Evolutionary conservation across 768 basidiomycete species (phyloP), one percentile per base, ranked within the genome.

Genomic region (Pulveroboletus sp.): DNA sequence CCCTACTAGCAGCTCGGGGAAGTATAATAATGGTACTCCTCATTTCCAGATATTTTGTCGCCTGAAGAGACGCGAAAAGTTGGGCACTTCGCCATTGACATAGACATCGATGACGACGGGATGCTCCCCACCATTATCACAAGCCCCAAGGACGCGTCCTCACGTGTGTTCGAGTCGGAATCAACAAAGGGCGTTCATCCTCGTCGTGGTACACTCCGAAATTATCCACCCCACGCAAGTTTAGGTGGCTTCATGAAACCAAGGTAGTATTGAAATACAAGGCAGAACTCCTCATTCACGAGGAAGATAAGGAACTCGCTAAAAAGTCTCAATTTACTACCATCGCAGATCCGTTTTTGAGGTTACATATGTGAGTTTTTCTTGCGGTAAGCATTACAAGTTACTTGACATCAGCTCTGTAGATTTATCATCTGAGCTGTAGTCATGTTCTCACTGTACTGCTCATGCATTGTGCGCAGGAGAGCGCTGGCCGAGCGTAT

Each of bases 21-120:
- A n/a, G n/a, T n/a, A n/a, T 36, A 39, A 39, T 39, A 17, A 46
- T 46, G 45, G 45, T 38, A 10, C n/a, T 16, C 10, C 25, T 38
- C 23, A 4, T 39, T 2, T 36, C 27, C 9, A 27, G 45, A 20
- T 46, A 46, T 5, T 25, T 29, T 17, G 21, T 46, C 5, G 19
- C 25, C 25, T 44, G n/a, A 6, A n/a, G 21, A 8, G 51, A 52
- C 14, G 46, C 50, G 1, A 47, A 43, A 13, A 37, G 19, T 19
- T 48, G 51, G 46, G 51, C 46, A 6, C 16, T 35, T 13, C 42
- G 51, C 11, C 51, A 48, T 32, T 44, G 46, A 52, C 24, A 44
- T 52, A 19, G 4, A 52, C 37, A 40, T 52, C 9, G 23, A 52
- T n/a, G 17, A 52, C 17, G 51, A 34, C 23, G 1, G 3, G 24